Conservation (phyloP, 495 filamentous ascomycete genomes). For the Aspergillus mulundensis region DNA sequence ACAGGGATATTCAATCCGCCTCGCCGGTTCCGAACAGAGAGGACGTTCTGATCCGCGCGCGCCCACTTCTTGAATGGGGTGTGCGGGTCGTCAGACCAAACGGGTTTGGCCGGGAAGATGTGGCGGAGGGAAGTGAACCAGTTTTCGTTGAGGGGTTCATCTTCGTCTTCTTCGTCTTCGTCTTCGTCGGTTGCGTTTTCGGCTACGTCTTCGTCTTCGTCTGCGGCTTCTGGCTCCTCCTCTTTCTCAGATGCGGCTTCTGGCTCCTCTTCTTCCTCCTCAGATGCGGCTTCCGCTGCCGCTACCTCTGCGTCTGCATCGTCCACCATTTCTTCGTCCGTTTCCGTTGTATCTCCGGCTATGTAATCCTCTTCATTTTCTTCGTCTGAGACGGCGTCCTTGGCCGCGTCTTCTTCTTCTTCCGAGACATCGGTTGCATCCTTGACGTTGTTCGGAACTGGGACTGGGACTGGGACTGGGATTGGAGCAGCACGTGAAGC, state of each 20-base stretch:
- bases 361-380: too few relatives aligned
- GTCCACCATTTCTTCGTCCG: too few relatives aligned
- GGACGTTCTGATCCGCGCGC: conserved; percentile 32
- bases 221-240: too few relatives aligned
- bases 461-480: too few relatives aligned
- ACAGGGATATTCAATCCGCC: conserved; percentile 25
- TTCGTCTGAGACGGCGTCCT: not conserved
- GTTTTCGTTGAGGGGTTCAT: conserved; percentile 22
- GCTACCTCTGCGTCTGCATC: too few relatives aligned
- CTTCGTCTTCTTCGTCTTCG: not conserved
- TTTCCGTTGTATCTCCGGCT: too few relatives aligned
- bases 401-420: not conserved
- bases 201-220: too few relatives aligned
- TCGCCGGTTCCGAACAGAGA: conserved; percentile 25
- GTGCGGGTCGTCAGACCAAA: conserved; percentile 33
- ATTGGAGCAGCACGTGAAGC: too few relatives aligned
- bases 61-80: conserved; percentile 46
- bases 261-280: too few relatives aligned
- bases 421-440: not conserved
- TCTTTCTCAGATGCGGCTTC: too few relatives aligned
- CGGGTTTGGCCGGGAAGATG: conserved; percentile 18
- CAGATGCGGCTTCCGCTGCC: too few relatives aligned
- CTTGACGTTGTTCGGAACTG: not conserved
- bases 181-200: not conserved
- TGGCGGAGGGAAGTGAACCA: conserved; percentile 38